phyloP scores from a whole-genome alignment of 1,284 basidiomycete species.

The Farysia itapuensis region DNA sequence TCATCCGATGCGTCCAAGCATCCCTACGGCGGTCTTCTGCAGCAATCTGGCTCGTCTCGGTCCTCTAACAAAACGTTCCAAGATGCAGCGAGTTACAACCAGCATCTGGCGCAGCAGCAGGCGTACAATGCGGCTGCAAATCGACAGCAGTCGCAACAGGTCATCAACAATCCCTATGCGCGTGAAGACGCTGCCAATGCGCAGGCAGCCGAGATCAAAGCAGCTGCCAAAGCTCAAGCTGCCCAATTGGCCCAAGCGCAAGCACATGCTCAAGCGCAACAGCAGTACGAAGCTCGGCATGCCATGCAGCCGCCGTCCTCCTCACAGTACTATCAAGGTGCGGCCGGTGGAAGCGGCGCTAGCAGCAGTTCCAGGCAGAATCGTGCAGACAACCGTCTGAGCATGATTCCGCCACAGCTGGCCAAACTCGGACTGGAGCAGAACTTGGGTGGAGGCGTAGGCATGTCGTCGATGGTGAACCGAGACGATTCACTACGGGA shows the following conservation, averaged over 20 bases:
- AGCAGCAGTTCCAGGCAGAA: conserved; percentile 5
- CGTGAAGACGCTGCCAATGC: conserved; percentile 28
- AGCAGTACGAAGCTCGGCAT: conserved; percentile 26
- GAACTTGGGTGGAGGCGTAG: conserved; percentile 16
- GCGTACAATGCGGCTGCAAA: conserved; percentile 71
- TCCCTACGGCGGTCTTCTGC: conserved; percentile 82
- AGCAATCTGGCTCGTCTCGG: conserved; percentile 68
- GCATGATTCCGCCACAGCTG: conserved; percentile 85
- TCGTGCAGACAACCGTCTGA: conserved; percentile 64
- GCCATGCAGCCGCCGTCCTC: conserved; percentile 24
- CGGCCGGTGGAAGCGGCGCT: not conserved
- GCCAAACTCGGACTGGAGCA: conserved; percentile 58
- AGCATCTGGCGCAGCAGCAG: conserved; percentile 91
- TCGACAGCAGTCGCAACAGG: conserved; percentile 59
- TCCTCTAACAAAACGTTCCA: conserved; percentile 73
- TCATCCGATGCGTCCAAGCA: conserved; percentile 67
- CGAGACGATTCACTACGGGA: conserved; percentile 52
- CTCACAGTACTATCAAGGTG: conserved; percentile 12
- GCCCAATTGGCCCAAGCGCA: conserved; percentile 39
- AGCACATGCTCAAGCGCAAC: conserved; percentile 31
- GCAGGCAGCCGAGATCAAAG: conserved; percentile 29
- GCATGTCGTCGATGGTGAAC: conserved; percentile 50
- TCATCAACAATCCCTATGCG: conserved; percentile 51
- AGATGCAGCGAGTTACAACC: conserved; percentile 90
- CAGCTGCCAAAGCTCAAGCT: conserved; percentile 36